Conservation (phyloP, 805 yeast genomes). For the Yamadazyma olivae region DNA sequence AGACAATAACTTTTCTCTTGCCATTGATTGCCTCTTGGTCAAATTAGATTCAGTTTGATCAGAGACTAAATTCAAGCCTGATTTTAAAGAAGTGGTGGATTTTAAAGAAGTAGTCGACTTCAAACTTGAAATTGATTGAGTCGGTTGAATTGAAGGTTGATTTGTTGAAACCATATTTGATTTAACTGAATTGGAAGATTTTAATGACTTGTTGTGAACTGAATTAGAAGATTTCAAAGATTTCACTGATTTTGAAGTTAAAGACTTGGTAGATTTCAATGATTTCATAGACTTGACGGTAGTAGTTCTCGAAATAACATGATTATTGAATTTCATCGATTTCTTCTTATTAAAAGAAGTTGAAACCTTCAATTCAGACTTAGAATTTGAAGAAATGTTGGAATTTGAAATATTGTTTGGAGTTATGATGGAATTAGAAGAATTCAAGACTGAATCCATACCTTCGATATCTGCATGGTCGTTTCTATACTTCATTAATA, state of each 20-base stretch:
- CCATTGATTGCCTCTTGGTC: slow-evolving; percentile 21
- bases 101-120: not conserved
- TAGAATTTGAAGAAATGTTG: not conserved
- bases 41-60: slow-evolving; percentile 3
- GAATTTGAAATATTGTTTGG: slow-evolving; percentile 24
- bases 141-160: too few species aligned
- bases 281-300: slow-evolving; percentile 2
- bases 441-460: not conserved
- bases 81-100: slow-evolving; percentile 1
- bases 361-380: slow-evolving; percentile 22
- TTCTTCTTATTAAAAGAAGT: slow-evolving; percentile 36
- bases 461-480: slow-evolving; percentile 42
- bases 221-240: not conserved
- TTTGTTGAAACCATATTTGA: too few species aligned
- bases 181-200: not conserved
- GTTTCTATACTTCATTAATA: slow-evolving; percentile 68
- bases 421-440: not conserved
- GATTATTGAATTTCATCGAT: slow-evolving; percentile 18
- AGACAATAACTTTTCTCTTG: slow-evolving; percentile 20
- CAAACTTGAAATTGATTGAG: not conserved
- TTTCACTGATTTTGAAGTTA: slow-evolving; percentile 4
- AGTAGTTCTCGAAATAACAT: slow-evolving; percentile 19
- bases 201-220: not conserved
- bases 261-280: not conserved
- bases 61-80: slow-evolving; percentile 4